Percentiles rank a stretch among this genome's conserved stretches.
phyloP scores from a whole-genome alignment of 1,284 basidiomycete species.

The Testicularia cyperi region DNA sequence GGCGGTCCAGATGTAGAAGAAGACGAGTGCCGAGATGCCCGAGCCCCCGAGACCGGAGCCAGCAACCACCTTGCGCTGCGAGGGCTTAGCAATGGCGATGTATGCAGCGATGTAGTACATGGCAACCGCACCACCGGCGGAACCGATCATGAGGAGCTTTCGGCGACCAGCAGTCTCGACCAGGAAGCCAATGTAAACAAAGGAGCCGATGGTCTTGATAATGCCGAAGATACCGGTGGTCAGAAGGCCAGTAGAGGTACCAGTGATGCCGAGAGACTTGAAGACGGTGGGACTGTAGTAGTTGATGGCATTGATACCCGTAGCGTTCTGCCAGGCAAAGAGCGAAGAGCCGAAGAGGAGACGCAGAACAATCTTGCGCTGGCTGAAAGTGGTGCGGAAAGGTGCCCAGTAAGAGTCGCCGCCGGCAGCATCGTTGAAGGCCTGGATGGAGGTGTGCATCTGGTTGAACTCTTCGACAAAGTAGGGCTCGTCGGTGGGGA shows the following conservation, averaged over 20 bases:
- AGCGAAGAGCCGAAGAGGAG: slow-evolving; percentile 10
- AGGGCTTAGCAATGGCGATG: slow-evolving; percentile 39
- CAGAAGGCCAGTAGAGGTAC: slow-evolving; percentile 63
- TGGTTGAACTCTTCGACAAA: slow-evolving; percentile 30
- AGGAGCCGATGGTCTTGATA: slow-evolving; percentile 72
- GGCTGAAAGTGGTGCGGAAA: slow-evolving; percentile 35
- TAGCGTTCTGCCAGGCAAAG: slow-evolving; percentile 17
- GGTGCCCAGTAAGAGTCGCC: slow-evolving; percentile 29
- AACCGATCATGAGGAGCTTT: slow-evolving; percentile 61
- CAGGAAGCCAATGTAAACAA: slow-evolving; percentile 66
- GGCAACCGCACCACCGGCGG: slow-evolving; percentile 21
- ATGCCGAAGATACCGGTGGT: slow-evolving; percentile 81
- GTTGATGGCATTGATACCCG: slow-evolving; percentile 55
- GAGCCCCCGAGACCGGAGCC: slow-evolving; percentile 6
- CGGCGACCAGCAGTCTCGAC: slow-evolving; percentile 71
- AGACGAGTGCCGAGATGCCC: slow-evolving; percentile 29
- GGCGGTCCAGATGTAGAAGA: slow-evolving; percentile 49
- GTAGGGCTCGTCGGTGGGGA: slow-evolving; percentile 50
- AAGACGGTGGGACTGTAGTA: slow-evolving; percentile 66
- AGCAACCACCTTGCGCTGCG: not conserved
- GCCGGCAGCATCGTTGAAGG: slow-evolving; percentile 4
- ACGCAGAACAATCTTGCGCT: slow-evolving; percentile 7
- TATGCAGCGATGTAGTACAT: slow-evolving; percentile 46
- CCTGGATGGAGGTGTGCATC: slow-evolving; percentile 7
- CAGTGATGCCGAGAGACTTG: slow-evolving; percentile 63